Evolutionary conservation across 164 flowering plant species (phyloP).

Genomic region (Berberis thunbergii): DNA sequence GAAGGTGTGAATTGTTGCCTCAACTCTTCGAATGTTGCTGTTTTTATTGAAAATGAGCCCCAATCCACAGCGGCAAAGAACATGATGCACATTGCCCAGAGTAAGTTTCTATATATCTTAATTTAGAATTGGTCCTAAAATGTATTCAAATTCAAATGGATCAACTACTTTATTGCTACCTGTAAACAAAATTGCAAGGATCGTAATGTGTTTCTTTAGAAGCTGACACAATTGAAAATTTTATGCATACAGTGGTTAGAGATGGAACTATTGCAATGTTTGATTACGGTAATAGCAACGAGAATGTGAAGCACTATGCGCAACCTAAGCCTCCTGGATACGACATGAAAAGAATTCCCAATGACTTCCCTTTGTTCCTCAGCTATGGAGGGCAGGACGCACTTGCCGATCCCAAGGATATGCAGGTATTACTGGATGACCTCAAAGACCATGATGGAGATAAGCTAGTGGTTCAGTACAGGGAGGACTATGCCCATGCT

Average conservation of each 20-base stretch:
- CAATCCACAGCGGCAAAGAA: conserved; percentile 66
- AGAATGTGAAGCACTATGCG: conserved; percentile 52
- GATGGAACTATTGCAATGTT: conserved; percentile 48
- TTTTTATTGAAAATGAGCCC: conserved; percentile 49
- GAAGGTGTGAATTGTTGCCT: conserved; percentile 14
- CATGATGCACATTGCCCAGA: conserved; percentile 69
- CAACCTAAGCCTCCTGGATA: conserved; percentile 64
- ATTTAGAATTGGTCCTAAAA: background rate
- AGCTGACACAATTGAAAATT: background rate
- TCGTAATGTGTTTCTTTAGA: background rate
- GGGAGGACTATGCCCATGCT: conserved; percentile 60
- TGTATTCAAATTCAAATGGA: background rate
- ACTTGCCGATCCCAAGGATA: conserved; percentile 62
- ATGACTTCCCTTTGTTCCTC: conserved; percentile 56
- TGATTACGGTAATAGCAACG: conserved; percentile 37
- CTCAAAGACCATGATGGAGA: conserved; percentile 51
- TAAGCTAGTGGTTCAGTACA: conserved; percentile 44
- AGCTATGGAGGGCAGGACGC: conserved; percentile 70
- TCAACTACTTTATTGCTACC: background rate
- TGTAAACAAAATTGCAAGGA: background rate
- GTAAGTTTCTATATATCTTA: conserved; percentile 24
- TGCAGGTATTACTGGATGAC: conserved; percentile 30
- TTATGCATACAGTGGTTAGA: conserved; percentile 39
- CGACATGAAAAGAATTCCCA: conserved; percentile 53
- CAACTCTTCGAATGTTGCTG: conserved; percentile 45